phyloP scores from a whole-genome alignment of 768 basidiomycete genomes.

The Boletus sensibilis region DNA sequence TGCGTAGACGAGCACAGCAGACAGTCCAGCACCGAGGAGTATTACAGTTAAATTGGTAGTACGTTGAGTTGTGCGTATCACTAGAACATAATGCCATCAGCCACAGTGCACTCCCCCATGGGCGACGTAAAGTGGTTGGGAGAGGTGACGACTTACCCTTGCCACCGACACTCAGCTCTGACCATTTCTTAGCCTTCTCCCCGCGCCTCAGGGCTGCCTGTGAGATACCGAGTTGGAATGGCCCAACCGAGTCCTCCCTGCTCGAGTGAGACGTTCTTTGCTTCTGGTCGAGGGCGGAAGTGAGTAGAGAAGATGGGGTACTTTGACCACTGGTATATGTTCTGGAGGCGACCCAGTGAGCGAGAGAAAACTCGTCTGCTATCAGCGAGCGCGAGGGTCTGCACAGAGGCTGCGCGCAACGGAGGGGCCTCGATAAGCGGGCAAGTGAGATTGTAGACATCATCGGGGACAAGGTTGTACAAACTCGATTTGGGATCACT shows the following conservation, averaged over 20 bases:
- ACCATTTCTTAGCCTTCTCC: conserved; percentile 71
- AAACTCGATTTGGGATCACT: conserved; percentile 8
- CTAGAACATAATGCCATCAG: conserved; percentile 5
- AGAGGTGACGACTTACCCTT: conserved; percentile 54
- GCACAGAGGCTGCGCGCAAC: not conserved
- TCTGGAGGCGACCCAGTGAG: conserved; percentile 9
- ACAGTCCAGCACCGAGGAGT: conserved; percentile 77
- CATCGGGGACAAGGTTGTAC: conserved; percentile 3
- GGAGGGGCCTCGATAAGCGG: conserved; percentile 8
- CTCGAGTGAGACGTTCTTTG: conserved; percentile 37
- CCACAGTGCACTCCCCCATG: not conserved
- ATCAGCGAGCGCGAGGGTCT: not conserved
- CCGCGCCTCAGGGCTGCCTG: conserved; percentile 52
- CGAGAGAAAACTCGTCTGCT: not conserved
- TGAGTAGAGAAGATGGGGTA: conserved; percentile 51
- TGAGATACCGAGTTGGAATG: conserved; percentile 72
- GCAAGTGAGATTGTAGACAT: conserved; percentile 11
- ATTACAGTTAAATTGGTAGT: conserved; percentile 54
- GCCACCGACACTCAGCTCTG: conserved; percentile 69
- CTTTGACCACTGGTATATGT: conserved; percentile 51
- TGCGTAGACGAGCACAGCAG: conserved; percentile 70
- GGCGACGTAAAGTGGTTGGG: not conserved
- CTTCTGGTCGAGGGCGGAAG: conserved; percentile 63
- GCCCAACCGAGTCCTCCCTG: conserved; percentile 66
- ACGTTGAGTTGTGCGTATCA: conserved; percentile 42